Evolutionary conservation across 345 rosid genomes (phyloP).

Genomic region (Lepidium aucheri): DNA sequence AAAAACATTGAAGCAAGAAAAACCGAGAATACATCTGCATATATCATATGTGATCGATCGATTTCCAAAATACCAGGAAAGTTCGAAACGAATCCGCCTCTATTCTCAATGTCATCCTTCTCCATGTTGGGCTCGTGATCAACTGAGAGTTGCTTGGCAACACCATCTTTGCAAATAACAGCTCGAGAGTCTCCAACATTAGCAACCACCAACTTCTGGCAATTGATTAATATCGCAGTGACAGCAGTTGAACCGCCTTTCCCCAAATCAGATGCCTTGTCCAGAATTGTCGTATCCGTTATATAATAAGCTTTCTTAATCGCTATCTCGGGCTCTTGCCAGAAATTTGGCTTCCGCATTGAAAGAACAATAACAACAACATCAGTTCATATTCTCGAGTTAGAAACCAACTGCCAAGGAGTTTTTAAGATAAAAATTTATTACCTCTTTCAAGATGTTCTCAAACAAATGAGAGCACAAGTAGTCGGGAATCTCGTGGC

Average conservation of each 20-base stretch:
- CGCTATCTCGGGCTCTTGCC: slow-evolving; percentile 66
- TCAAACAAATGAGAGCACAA: slow-evolving; percentile 65
- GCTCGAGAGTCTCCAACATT: slow-evolving; percentile 96
- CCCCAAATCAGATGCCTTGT: slow-evolving; percentile 63
- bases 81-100: slow-evolving; percentile 86
- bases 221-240: slow-evolving; percentile 71
- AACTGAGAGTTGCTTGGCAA: slow-evolving; percentile 66
- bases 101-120: slow-evolving; percentile 54
- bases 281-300: slow-evolving; percentile 58
- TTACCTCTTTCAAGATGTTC: slow-evolving; percentile 77
- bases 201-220: slow-evolving; percentile 71
- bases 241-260: slow-evolving; percentile 96
- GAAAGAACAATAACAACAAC: neutral
- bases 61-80: slow-evolving; percentile 65
- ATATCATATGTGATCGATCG: neutral
- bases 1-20: neutral
- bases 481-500: slow-evolving; percentile 75
- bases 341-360: slow-evolving; percentile 54
- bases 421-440: neutral
- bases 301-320: slow-evolving; percentile 59
- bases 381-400: neutral
- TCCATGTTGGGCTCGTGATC: slow-evolving; percentile 86
- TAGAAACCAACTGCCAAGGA: neutral
- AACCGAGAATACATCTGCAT: neutral
- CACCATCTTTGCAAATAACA: slow-evolving; percentile 58